Evolutionary conservation across 371 early-diverging fungal genomes (phyloP), one percentile per base, ranked within the genome.

Genomic region (Conidiobolus incongruus): DNA sequence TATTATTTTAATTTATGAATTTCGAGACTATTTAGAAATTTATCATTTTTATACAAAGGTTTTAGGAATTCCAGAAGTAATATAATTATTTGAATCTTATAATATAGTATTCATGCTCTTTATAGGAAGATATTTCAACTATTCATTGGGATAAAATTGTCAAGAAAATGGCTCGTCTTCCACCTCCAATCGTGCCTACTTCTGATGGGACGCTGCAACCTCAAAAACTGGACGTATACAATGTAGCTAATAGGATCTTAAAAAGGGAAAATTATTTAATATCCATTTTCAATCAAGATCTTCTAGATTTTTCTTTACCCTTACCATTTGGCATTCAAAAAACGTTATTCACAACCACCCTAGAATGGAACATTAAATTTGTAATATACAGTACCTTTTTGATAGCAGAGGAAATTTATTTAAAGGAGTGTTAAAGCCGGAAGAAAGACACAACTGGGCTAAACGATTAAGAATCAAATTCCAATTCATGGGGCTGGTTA

Each of bases 201-300:
- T 47, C 51, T 21, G 52, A 63, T 10, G 57, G 63, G 31, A 50
- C 59, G 23, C 52, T 54, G 22, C 55, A 61, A 6, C 47, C 61
- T 15, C 52, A 61, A 41, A 63, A 70, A n/a, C 54, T 97, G 23
- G 78, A 89, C 48, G 90, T 83, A 6, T 83, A 85, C 47, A 71
- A 64, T 39, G 77, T 95, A 28, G 76, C 90, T 15, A 86, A 83
- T 56, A 74, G 93, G 26, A 92, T 97, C 46, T 74, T 95, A 81
- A 77, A 95, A n/a, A 70, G 77, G 44, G 98, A 97, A 32, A 97
- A 97, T 58, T 95, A 91, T 54, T 55, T 93, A 60, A 77, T 95
- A 45, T 93, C 92, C 6, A 53, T 97, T 37, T 79, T 92, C 58
- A 90, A 92, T 66, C 84, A 84, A 51, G 84, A 91, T 24, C 46